Evolutionary conservation across 768 basidiomycete genomes (phyloP).

Genomic region (Nevesoporus exiguus): DNA sequence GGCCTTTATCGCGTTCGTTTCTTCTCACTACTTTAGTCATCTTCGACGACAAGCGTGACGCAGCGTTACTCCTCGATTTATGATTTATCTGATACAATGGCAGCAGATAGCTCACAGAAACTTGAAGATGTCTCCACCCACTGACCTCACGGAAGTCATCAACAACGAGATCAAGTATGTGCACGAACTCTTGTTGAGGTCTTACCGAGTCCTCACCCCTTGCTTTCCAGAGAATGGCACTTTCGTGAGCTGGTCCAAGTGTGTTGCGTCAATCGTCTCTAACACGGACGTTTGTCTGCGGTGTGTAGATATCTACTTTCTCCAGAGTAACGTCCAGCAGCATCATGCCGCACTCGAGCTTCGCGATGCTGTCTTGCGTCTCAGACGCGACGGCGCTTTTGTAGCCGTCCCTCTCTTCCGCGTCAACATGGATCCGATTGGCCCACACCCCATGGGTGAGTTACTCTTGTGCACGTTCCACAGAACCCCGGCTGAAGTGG

Average conservation of each 20-base stretch:
- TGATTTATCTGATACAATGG: background rate
- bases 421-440: constrained; percentile 65
- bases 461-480: background rate
- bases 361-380: constrained; percentile 65
- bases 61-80: too few relatives aligned
- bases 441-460: constrained; percentile 75
- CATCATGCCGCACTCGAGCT: constrained; percentile 64
- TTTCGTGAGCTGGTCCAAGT: constrained; percentile 51
- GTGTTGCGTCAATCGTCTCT: background rate
- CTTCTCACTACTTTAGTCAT: too few relatives aligned
- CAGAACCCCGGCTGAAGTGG: background rate
- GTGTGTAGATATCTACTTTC: constrained; percentile 71
- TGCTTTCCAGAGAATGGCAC: constrained; percentile 63
- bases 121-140: constrained; percentile 31
- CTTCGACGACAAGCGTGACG: too few relatives aligned
- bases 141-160: constrained; percentile 55
- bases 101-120: background rate
- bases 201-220: background rate
- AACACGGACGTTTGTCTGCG: background rate
- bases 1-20: too few relatives aligned
- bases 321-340: constrained; percentile 59
- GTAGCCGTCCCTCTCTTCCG: constrained; percentile 74
- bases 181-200: constrained; percentile 1
- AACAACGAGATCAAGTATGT: constrained; percentile 62
- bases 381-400: constrained; percentile 73